Base-by-base conservation (phyloP, 441 rosid species). In the Raphanus hybrid region DNA sequence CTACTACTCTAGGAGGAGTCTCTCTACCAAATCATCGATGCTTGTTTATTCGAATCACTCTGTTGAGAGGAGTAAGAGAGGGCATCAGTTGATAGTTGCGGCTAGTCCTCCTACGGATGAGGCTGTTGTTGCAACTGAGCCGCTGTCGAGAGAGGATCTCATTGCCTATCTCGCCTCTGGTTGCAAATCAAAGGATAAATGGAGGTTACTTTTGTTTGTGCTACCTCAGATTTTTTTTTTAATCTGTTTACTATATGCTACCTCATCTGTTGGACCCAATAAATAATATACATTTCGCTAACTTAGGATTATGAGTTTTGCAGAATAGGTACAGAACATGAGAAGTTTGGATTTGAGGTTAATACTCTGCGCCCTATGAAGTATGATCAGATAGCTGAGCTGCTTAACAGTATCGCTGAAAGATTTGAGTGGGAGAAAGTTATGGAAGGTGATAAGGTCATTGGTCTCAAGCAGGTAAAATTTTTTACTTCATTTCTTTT, bases 271-370 rank as follows among this genome's bases (percentile, higher is more conserved):
- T 23, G 62, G 57, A 60, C 4, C 3, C 16, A 0, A 23, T 59
- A 27, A 0, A 23, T 59, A 27, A 29, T 29, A 34, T 34, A n/a
- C 0, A 2, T 80, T 77, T 82, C 11, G 10, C 70, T 84, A 70
- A 80, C 68, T 41, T 79, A 45, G 58, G 14, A n/a, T 69, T 73
- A 15, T 75, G 82, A 27, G 32, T 4, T 75, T 82, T 81, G 45
- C 94, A 96, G 99, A 84, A 96, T 96, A 87, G 99, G 98, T 67
- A 95, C 98, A 14, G 98, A 95, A 74, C 99, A 95, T 60, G 99
- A 95, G 91, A 95, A 95, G 81, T 96, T 96, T 85, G 99, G 99
- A 78, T 96, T 93, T 76, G 96, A 93, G 80, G 75, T 86, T 68
- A 85, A 82, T 81, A 88, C 92, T 37, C 69, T 92, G 73, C 87